Percentiles rank a stretch among this genome's conserved stretches.
phyloP scores from a whole-genome alignment of 1,284 basidiomycete genomes.

The Peniophora sp. region DNA sequence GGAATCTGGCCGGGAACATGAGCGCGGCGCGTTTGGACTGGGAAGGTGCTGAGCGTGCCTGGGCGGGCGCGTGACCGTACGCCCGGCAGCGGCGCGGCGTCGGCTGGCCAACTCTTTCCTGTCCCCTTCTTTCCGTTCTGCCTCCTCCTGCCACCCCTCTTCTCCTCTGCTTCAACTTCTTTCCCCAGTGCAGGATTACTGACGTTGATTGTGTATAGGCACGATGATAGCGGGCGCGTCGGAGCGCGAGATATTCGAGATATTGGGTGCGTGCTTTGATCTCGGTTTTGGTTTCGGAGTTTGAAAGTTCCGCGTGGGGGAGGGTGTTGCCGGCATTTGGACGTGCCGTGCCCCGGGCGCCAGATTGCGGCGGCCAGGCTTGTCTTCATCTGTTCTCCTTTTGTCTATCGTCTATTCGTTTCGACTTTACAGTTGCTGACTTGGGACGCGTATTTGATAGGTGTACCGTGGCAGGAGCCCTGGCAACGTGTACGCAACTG shows the following conservation, averaged over 20 bases:
- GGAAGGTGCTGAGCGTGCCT: no score
- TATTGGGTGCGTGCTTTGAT: conserved; percentile 39
- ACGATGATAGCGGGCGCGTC: conserved; percentile 72
- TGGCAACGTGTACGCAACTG: conserved; percentile 47
- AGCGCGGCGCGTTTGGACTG: no score
- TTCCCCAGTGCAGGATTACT: not conserved
- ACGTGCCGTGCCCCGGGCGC: no score
- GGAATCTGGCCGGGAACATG: no score
- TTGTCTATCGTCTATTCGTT: no score
- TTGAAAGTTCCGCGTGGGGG: not conserved
- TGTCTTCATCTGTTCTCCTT: no score
- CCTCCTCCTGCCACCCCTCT: not conserved
- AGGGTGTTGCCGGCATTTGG: not conserved
- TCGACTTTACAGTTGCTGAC: no score
- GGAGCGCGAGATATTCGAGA: conserved; percentile 78
- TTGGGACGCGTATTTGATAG: conserved; percentile 15
- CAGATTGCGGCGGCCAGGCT: no score
- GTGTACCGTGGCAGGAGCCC: conserved; percentile 73
- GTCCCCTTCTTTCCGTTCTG: not conserved
- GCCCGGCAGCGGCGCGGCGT: no score
- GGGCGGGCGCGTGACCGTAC: no score
- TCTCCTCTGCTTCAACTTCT: not conserved
- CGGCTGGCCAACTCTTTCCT: no score
- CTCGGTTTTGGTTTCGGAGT: not conserved
- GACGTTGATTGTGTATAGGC: conserved; percentile 33